Base-by-base conservation (phyloP, 192 early-diverging fungal genomes). In the Allomyces javanicus region DNA sequence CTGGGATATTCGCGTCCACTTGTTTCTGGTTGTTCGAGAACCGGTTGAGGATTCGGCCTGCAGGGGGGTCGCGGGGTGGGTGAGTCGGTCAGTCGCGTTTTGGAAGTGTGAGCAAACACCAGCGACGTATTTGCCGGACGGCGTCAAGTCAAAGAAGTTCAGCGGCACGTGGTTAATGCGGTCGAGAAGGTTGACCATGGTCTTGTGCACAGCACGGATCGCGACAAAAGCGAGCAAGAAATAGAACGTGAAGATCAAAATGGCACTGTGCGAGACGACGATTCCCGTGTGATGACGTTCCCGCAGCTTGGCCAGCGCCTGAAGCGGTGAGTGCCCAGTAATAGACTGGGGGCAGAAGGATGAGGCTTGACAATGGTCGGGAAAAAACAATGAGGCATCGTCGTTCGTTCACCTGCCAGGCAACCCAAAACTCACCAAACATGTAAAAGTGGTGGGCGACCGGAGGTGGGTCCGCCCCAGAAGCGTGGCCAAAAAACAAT, bases 81-180 rank as follows among this genome's bases (percentile, higher is more conserved):
- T 22, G 33, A 74, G 69, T 61, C 67, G 33, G 62, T 74, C 71
- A 7, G 77, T 40, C 33, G 33, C 84, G 64, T 92, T 86, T 24
- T 87, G 82, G 24, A 7, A 7, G n/a, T n/a, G n/a, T 40, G 33
- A 40, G 33, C 33, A 9, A 40, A 40, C 33, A 40, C 33, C 33
- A 40, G 33, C 33, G 33, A 40, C 33, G 33, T 40, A 24, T n/a
- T n/a, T n/a, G n/a, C 87, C 92, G 21, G 90, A 76, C 12, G 94
- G 94, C 21, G 88, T 91, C n/a, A 83, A 85, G 70, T 94, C 91
- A 73, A 91, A 96, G 82, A 96, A 96, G 22, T 85, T 81, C 50
- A 93, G 76, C 70, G 85, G 85, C 4, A 89, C 85, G 27, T 77
- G 81, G 24, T 83, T 67, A 27, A 89, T 76, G 27, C 77, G 64